Conservation (phyloP, 2,329 filamentous ascomycete species). For the Fusarium armeniacum region DNA sequence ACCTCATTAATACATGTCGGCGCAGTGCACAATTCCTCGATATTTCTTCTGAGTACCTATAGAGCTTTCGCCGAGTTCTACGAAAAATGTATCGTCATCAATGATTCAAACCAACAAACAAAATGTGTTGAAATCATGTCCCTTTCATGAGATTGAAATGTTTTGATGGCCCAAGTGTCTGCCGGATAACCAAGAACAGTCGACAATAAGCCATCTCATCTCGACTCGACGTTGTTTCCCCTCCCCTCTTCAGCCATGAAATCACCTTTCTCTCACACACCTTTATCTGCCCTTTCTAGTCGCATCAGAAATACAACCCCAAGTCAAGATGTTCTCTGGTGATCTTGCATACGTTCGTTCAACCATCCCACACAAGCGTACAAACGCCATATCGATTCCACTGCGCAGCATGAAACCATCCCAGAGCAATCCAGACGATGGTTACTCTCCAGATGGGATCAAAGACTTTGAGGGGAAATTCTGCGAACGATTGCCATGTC, state of each 20-base stretch:
- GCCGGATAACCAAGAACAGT: conserved; percentile 32
- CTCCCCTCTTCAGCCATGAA: neutral
- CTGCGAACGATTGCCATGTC: neutral
- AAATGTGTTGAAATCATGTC: neutral
- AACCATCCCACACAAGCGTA: neutral
- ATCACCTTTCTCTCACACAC: neutral
- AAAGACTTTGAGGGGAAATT: neutral
- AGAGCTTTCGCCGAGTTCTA: neutral
- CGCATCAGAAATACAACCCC: neutral
- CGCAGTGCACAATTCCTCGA: too few relatives aligned
- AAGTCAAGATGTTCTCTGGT: conserved; percentile 49
- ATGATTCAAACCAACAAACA: neutral
- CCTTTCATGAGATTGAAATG: neutral
- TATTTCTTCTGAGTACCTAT: too few relatives aligned
- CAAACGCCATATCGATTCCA: conserved; percentile 32
- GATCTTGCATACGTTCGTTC: conserved; percentile 49
- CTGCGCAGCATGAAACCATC: conserved; percentile 23
- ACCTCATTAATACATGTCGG: neutral
- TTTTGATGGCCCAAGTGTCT: conserved; percentile 13
- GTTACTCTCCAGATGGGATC: neutral
- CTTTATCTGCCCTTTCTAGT: too few relatives aligned
- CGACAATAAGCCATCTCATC: conserved; percentile 40
- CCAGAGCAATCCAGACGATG: neutral
- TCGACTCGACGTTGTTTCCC: neutral
- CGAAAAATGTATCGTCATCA: too few relatives aligned